A percentile compares a stretch with the other conserved stretches of the same genome.
These are phyloP conservation scores for Corylus americana DNA, from an alignment of 306 rosid species.

Conservation along the genomic window DNA sequence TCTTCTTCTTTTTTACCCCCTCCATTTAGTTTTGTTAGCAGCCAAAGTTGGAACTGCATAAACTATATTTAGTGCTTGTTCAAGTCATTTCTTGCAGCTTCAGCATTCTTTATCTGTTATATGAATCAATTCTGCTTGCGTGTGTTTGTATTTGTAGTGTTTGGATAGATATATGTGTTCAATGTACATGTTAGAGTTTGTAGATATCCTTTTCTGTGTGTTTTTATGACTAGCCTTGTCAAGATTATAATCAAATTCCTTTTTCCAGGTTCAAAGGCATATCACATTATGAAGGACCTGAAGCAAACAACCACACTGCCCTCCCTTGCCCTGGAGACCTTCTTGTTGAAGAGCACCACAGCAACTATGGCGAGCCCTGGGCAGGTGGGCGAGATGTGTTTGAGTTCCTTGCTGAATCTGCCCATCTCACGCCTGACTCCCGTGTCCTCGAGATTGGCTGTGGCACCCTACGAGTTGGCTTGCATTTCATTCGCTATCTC, in stretches of 20 bases:
- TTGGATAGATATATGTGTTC: background rate
- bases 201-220: background rate
- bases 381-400: constrained; percentile 93
- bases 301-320: constrained; percentile 62
- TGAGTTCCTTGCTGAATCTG: constrained; percentile 74
- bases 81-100: constrained; percentile 1
- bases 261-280: constrained; percentile 72
- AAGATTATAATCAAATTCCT: background rate
- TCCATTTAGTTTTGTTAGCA: background rate
- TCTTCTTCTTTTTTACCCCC: background rate
- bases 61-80: background rate
- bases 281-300: constrained; percentile 76
- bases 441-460: constrained; percentile 86
- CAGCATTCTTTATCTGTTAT: background rate
- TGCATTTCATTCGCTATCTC: constrained; percentile 80
- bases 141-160: background rate
- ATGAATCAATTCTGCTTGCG: background rate
- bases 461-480: constrained; percentile 91
- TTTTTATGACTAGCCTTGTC: background rate
- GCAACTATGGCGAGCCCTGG: constrained; percentile 97
- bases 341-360: constrained; percentile 89
- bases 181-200: background rate
- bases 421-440: constrained; percentile 56
- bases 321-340: constrained; percentile 90
- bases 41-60: background rate